Percentiles rank a stretch among this genome's conserved stretches.
These are phyloP conservation scores for Salicornia ramosissima DNA, from an alignment of 148 eudicot species.

Conservation along the genomic window DNA sequence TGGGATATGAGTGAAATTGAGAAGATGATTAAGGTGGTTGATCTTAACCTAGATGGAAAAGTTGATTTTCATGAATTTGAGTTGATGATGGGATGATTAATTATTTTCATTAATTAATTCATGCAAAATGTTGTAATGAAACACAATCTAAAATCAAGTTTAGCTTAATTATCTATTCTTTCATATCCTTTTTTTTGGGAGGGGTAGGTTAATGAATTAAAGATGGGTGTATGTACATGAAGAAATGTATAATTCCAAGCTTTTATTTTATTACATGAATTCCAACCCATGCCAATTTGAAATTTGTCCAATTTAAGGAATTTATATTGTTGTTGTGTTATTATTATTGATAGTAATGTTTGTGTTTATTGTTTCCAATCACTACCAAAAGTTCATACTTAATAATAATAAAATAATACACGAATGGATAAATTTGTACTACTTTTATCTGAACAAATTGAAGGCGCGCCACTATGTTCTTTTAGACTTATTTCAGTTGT, in stretches of 20 bases:
- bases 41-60: slow-evolving; percentile 40
- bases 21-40: slow-evolving; percentile 40
- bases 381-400: too few species aligned
- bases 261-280: neutral
- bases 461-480: too few species aligned
- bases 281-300: neutral
- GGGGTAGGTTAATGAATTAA: neutral
- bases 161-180: neutral
- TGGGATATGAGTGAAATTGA: slow-evolving; percentile 36
- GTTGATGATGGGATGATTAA: slow-evolving; percentile 33
- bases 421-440: too few species aligned
- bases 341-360: too few species aligned
- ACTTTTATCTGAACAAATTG: too few species aligned
- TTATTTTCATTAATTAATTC: neutral
- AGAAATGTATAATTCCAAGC: slow-evolving; percentile 4
- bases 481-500: too few species aligned
- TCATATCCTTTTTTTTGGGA: neutral
- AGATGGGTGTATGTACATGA: slow-evolving; percentile 1
- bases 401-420: too few species aligned
- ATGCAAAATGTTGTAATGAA: neutral
- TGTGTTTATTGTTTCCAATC: too few species aligned
- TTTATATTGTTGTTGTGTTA: neutral
- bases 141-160: neutral
- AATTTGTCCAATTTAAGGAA: neutral
- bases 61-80: slow-evolving; percentile 45